Evolutionary conservation across 768 basidiomycete genomes (phyloP).

Genomic region (Tylopilus felleus): DNA sequence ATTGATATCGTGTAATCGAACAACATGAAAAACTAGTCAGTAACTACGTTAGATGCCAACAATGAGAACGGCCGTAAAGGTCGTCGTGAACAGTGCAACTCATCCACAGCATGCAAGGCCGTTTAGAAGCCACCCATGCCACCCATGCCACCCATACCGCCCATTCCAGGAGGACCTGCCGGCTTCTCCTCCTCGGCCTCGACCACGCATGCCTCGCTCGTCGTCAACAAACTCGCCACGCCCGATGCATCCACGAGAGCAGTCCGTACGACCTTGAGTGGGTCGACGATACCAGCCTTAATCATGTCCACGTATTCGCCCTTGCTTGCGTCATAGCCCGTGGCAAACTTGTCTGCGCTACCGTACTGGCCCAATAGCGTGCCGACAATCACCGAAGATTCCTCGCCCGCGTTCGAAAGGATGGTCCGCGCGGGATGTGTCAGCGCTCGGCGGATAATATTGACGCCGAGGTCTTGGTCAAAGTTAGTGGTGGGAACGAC

Average conservation of each 20-base stretch:
- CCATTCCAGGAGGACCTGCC: conserved; percentile 51
- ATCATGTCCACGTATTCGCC: conserved; percentile 97
- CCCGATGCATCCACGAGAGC: conserved; percentile 90
- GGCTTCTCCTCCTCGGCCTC: conserved; percentile 83
- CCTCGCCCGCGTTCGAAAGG: conserved; percentile 55
- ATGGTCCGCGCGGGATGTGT: neutral
- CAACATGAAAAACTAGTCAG: conserved; percentile 7
- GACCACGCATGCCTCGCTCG: conserved; percentile 89
- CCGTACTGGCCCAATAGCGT: conserved; percentile 71
- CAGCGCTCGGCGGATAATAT: conserved; percentile 62
- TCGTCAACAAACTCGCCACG: conserved; percentile 91
- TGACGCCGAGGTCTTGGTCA: conserved; percentile 94
- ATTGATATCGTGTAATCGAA: conserved; percentile 10
- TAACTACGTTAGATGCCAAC: conserved; percentile 15
- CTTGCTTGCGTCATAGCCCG: conserved; percentile 89
- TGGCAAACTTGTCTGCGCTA: conserved; percentile 69
- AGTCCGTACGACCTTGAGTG: conserved; percentile 92
- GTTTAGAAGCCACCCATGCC: conserved; percentile 52
- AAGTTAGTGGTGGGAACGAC: conserved; percentile 85
- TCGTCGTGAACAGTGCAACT: neutral
- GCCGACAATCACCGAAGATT: conserved; percentile 90
- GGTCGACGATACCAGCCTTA: conserved; percentile 90
- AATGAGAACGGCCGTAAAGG: neutral
- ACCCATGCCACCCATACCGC: conserved; percentile 63
- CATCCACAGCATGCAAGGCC: neutral